Percentiles rank a stretch among this genome's conserved stretches.
Conservation (phyloP, 1,284 basidiomycete species). For the Apiotrichum siamense region DNA sequence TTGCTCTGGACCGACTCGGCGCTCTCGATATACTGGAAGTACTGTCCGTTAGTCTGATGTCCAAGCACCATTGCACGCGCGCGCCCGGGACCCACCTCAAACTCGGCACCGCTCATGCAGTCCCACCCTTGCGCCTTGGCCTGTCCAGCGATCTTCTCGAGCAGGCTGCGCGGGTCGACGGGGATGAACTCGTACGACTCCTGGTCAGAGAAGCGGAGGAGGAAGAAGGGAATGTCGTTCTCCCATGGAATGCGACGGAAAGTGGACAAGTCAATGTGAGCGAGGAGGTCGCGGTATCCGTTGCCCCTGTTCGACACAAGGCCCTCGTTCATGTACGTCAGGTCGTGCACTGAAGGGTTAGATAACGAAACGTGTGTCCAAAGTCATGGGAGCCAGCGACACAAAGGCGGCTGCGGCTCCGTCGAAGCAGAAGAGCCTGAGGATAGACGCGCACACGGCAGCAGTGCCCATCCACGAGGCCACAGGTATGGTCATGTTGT, state of each 20-base stretch:
- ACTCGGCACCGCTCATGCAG: constrained; percentile 78
- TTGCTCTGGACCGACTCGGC: constrained; percentile 69
- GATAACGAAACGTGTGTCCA: background rate
- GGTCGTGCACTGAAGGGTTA: constrained; percentile 58
- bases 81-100: constrained; percentile 63
- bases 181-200: constrained; percentile 67
- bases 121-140: constrained; percentile 52
- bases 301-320: constrained; percentile 83
- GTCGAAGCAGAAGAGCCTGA: background rate
- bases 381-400: background rate
- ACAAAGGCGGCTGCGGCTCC: too few relatives aligned
- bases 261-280: constrained; percentile 74
- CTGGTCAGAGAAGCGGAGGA: constrained; percentile 82
- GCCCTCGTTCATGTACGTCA: constrained; percentile 74
- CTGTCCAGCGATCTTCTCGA: constrained; percentile 57
- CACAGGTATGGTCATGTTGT: too few relatives aligned
- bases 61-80: background rate
- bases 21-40: constrained; percentile 93
- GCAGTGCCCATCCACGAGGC: too few relatives aligned
- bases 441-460: too few relatives aligned
- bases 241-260: constrained; percentile 90
- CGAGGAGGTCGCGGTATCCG: constrained; percentile 83
- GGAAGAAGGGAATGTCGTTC: constrained; percentile 83
- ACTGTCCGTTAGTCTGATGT: constrained; percentile 51
- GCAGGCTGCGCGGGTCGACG: constrained; percentile 79